Base-by-base conservation (phyloP, 2,329 filamentous ascomycete genomes). In the Fusarium brachygibbosum region DNA sequence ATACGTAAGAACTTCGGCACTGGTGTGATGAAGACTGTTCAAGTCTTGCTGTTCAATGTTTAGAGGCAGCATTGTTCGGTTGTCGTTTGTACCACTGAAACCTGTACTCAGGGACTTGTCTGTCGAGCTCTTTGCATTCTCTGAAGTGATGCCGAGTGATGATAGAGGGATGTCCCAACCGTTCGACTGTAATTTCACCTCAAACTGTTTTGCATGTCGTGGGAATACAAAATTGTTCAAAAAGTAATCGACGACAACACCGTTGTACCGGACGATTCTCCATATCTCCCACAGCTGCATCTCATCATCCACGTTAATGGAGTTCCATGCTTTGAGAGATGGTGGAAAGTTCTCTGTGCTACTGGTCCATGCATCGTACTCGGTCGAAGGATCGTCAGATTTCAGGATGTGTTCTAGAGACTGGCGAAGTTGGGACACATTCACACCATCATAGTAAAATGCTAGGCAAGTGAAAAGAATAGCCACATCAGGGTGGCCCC, bases 11-110 rank as follows among this genome's bases (percentile, higher is more conserved):
- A 92, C 90, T 55, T 90, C 85, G 0, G 89, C 89, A 67, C 89
- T 91, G 0, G 89, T 91, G 56, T 90, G 87, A 0, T 77, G 75
- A 0, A 92, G 81, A 0, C 82, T 77, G 0, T 81, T 77, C 0
- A 93, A 82, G 62, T 93, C 89, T 2, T 86, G 78, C 48, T 93
- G 90, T 45, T 80, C 75, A 32, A 93, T 87, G 0, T 83, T 88
- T 16, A 90, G 75, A 0, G 91, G 91, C 0, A 93, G 77, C 56
- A 91, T 82, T 0, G 79, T 80, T 34, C 84, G 81, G 21, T 86
- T 88, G 74, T 93, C 91, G 46, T 91, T 93, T 0, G 91, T 93
- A 0, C 91, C 91, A 16, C 88, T 91, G 75, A 94, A 93, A 0
- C 91, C 91, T 0, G 90, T 92, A 0, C 89, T 91, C 6, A 84